Conservation (phyloP, 441 rosid genomes). For the Corymbia calophylla region DNA sequence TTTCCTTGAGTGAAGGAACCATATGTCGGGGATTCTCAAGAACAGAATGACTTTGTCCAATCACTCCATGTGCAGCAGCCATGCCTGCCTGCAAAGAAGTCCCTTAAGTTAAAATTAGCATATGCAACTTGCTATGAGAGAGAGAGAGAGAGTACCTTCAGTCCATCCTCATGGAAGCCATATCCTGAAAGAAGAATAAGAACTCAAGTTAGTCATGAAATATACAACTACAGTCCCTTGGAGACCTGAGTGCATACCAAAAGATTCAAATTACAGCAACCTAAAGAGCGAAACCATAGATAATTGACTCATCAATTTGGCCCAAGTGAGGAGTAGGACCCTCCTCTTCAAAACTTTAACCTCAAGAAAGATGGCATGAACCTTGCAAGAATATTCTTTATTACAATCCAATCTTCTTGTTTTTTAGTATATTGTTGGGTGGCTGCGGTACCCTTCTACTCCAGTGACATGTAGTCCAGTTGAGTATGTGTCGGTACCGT, state of each 20-base stretch:
- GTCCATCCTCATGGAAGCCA: conserved; percentile 93
- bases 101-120: not conserved
- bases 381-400: not conserved
- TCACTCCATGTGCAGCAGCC: not conserved
- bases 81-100: conserved; percentile 2
- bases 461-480: too few relatives aligned
- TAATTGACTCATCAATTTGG: not conserved
- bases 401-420: too few relatives aligned
- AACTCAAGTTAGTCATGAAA: not conserved
- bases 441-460: too few relatives aligned
- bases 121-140: not conserved
- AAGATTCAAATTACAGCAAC: not conserved
- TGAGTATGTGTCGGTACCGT: too few relatives aligned
- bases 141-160: conserved; percentile 41
- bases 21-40: not conserved
- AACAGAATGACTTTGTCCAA: not conserved
- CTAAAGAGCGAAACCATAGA: not conserved
- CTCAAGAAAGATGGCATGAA: not conserved
- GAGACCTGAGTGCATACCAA: not conserved
- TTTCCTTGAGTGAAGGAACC: conserved; percentile 17
- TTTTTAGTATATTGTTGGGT: too few relatives aligned
- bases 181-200: conserved; percentile 45
- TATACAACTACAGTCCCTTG: not conserved
- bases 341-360: not conserved
- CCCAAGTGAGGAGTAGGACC: not conserved